Evolutionary conservation across 192 early-diverging fungal species (phyloP), one percentile per base, ranked within the genome.

Genomic region (Gorgonomyces haynaldii): DNA sequence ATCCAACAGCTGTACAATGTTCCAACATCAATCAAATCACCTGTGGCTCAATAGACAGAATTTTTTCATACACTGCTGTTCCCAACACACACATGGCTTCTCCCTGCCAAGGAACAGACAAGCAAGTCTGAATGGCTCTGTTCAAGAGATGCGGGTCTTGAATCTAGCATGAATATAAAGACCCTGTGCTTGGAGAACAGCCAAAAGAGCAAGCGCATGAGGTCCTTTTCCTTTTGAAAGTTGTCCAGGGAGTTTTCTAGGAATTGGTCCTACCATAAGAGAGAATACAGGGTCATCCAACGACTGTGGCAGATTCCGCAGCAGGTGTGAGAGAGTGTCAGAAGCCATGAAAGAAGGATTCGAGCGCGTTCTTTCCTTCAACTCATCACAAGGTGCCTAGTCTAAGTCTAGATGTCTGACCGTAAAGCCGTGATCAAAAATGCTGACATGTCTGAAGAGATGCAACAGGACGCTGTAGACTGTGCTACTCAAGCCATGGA

Each of bases 381-480:
- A 31, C 6, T 31, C 5, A 31, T 12, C 30, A 31, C 10, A 21
- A 21, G 21, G 39, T 10, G 21, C 22, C 22, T 12, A 36, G 5
- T 24, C 26, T 6, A 32, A 35, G 21, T 52, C 56, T 73, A 52
- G 39, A 82, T 84, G 81, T 66, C 79, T 41, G 89, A 94, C 46
- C 66, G 75, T 39, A 91, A 88, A 55, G 81, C 86, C 47, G 76
- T 84, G 39, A 84, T 98, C 79, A 96, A 96, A 80, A 96, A 88
- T 58, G 91, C 85, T 41, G 96, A 98, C 76, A 98, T 98, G 96
- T 59, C 62, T 53, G 91, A 98, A 58, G 88, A 88, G 54, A 91
- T 95, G 85, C 92, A 95, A 61, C 83, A 81, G 55, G 87, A 87
- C 37, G 83, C 82, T 55, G 56, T 89, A 15, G 85, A 86, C 22